These are phyloP conservation scores for Phaeosphaeriaceae sp. DNA, from an alignment of 2,329 filamentous ascomycete species.

Conservation along the genomic window DNA sequence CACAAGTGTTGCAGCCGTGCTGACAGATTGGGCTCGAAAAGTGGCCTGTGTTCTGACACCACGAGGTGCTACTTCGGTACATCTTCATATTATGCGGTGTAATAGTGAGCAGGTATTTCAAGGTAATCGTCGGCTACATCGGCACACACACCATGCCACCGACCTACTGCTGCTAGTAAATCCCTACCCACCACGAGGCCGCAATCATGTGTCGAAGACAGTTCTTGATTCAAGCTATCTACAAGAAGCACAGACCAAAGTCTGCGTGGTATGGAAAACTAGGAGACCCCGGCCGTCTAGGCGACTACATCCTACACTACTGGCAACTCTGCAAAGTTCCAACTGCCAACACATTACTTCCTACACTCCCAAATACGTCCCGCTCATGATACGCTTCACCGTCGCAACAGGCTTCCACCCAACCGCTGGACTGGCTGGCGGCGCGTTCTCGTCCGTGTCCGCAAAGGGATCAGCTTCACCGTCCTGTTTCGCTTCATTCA, in stretches of 20 bases:
- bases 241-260: conserved; percentile 5
- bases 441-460: conserved; percentile 59
- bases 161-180: background rate
- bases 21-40: background rate
- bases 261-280: background rate
- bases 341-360: conserved; percentile 1
- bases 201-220: background rate
- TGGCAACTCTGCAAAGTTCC: background rate
- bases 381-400: conserved; percentile 47
- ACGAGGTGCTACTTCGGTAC: background rate
- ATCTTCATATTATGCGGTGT: background rate
- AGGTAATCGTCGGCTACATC: background rate
- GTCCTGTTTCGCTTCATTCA: conserved; percentile 50
- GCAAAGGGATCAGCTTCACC: conserved; percentile 73
- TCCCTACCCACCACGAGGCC: background rate
- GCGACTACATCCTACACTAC: background rate
- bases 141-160: background rate
- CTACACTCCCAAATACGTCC: conserved; percentile 47
- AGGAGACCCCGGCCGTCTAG: background rate
- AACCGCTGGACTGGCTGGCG: conserved; percentile 30
- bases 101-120: background rate
- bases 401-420: conserved; percentile 43
- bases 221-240: conserved; percentile 1
- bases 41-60: background rate
- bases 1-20: background rate